Conservation (phyloP, 2,329 filamentous ascomycete genomes). For the Colletotrichum echinochloae region DNA sequence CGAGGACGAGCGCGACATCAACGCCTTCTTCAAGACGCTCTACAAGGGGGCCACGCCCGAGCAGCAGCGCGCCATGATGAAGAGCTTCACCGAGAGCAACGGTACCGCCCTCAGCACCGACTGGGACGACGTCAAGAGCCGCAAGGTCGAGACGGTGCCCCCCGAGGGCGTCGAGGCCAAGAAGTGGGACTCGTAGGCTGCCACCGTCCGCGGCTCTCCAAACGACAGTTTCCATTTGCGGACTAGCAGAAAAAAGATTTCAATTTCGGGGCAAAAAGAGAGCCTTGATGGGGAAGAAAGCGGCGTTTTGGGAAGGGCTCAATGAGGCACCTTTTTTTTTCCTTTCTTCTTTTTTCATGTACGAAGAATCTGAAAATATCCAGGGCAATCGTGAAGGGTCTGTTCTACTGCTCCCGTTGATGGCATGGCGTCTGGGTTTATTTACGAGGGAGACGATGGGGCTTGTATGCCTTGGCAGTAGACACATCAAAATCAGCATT, state of each 20-base stretch:
- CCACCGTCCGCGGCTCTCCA: too few species aligned
- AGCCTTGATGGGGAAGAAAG: not conserved
- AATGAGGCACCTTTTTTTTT: not conserved
- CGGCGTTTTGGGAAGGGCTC: slow-evolving; percentile 4
- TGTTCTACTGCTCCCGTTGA: not conserved
- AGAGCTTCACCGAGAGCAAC: slow-evolving; percentile 94
- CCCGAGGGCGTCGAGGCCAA: slow-evolving; percentile 84
- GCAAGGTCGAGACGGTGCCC: slow-evolving; percentile 77
- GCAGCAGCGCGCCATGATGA: slow-evolving; percentile 94
- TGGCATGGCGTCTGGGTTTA: slow-evolving; percentile 22
- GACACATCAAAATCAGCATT: not conserved
- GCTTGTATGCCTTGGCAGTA: not conserved
- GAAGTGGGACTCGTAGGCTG: slow-evolving; percentile 65
- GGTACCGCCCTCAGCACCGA: slow-evolving; percentile 93
- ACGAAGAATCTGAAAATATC: not conserved
- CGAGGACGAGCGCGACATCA: slow-evolving; percentile 72
- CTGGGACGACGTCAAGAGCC: slow-evolving; percentile 83
- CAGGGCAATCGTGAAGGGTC: not conserved
- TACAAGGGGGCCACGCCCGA: slow-evolving; percentile 83
- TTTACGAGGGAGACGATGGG: not conserved
- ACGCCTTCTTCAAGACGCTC: slow-evolving; percentile 90
- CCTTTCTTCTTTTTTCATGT: not conserved
- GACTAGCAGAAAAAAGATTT: not conserved
- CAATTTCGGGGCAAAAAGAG: not conserved
- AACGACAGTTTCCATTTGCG: not conserved